phyloP scores from a whole-genome alignment of 306 rosid species.

The Vigna radiata region DNA sequence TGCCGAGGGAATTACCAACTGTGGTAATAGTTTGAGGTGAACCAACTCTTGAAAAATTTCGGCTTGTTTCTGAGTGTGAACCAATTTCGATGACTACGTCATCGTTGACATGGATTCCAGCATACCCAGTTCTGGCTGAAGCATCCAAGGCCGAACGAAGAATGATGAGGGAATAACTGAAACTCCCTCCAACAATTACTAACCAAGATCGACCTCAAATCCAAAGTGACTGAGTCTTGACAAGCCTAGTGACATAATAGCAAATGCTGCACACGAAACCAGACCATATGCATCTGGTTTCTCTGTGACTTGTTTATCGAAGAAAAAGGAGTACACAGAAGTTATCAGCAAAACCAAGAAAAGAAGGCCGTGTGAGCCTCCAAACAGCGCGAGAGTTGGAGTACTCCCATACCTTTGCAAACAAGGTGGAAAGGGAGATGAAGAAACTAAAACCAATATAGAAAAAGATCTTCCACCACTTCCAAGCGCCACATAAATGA shows the following conservation, averaged over 20 bases:
- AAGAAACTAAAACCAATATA: background rate
- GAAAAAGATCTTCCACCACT: background rate
- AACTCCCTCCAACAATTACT: slow-evolving; percentile 14
- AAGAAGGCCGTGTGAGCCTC: background rate
- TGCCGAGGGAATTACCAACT: background rate
- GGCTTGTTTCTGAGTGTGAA: background rate
- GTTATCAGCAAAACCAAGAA: background rate
- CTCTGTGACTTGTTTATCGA: background rate
- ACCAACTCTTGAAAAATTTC: background rate
- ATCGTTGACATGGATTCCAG: background rate
- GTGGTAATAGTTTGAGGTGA: background rate
- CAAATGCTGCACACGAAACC: slow-evolving; percentile 11
- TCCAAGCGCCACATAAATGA: slow-evolving; percentile 16
- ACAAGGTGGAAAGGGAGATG: background rate
- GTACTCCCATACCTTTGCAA: background rate
- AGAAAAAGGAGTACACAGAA: slow-evolving; percentile 15
- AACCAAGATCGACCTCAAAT: slow-evolving; percentile 35
- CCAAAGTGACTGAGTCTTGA: slow-evolving; percentile 17
- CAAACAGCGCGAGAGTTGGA: background rate
- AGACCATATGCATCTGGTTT: slow-evolving; percentile 28
- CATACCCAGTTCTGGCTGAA: background rate
- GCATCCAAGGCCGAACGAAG: background rate
- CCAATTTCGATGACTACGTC: background rate
- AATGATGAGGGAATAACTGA: slow-evolving; percentile 26
- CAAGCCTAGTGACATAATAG: slow-evolving; percentile 13